Evolutionary conservation across 495 filamentous ascomycete genomes (phyloP), one percentile per base, ranked within the genome.

Genomic region (Rusavskia elegans): DNA sequence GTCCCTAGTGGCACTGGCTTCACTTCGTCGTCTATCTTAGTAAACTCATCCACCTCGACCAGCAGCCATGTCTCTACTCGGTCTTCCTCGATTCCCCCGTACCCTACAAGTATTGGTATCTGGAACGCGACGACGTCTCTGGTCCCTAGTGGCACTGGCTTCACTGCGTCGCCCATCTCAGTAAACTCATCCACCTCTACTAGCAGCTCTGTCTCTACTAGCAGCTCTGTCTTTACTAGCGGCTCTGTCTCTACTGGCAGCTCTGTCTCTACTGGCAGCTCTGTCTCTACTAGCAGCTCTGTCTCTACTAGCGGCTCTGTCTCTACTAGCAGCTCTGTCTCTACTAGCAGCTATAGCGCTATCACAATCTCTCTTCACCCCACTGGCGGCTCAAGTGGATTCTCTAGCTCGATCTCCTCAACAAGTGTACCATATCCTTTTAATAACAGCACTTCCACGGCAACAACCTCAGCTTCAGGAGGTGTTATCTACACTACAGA

Each of bases 1-100:
- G 21, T 60, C 2, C 78, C 75, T 8, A 81, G 76, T 13, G 77
- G 79, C 35, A 68, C 66, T 7, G 82, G 81, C n/a, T 87, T 84
- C 59, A 53, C 76, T 9, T 57, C 67, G 0, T 68, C 72, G 1
- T 55, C 54, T 11, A 55, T 67, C 25, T 63, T 85, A 13, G 60
- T 57, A 59, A 63, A 21, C 71, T 80, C 27, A 71, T 81, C 50
- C 29, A 63, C 36, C 77, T 75, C 56, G 3, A 11, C 39, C 11
- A 42, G 39, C 20, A 21, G 39, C 14, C 39, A 42, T 19, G 37
- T 39, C 37, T 16, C 44, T 61, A 64, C 52, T 71, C 20, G 44
- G 23, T 46, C 44, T 9, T 46, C 44, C 13, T 46, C 44, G 1
- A 9, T 46, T 23, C 44, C 44, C 6, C 21, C 44, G 4, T 29